Evolutionary conservation across 495 filamentous ascomycete species (phyloP), one percentile per base, ranked within the genome.

Genomic region (Penicillium angulare): DNA sequence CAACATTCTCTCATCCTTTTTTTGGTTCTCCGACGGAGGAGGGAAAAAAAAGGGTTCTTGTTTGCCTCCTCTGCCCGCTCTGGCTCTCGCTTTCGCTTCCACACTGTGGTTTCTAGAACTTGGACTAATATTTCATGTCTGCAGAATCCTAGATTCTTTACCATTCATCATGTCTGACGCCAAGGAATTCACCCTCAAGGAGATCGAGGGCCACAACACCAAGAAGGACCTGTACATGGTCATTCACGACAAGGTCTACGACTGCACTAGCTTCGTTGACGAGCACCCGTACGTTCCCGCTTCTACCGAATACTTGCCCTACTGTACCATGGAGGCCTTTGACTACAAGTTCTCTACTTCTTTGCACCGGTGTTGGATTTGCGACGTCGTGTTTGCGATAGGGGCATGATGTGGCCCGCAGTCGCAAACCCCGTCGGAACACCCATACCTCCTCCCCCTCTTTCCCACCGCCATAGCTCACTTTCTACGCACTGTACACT

Each of bases 191-290:
- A 96, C 92, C 48, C 90, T 88, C 75, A 74, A 84, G 58, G 90
- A 97, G 60, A 83, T 97, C 67, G 78, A 87, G 52, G 81, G 79
- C 65, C 95, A 99, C 79, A 88, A 84, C 74, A 85, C 83, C 65
- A 97, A 97, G 86, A 97, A 97, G 83, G 90, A 97, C 66, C 79
- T 96, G 40, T 95, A 81, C 75, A 57, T 97, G 55, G 86, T 97
- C 49, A 80, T 97, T 62, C 90, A 97, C 78, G 92, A 97, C 72
- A 92, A 95, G 77, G 86, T 99, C 72, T 99, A 97, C 82, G 85
- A 96, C 67, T 68, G 78, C 59, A 79, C 81, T 55, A 88, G 81
- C 65, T 99, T 99, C 75, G 79, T 97, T 49, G 92, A 97, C 68
- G 95, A 99, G 84, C 95, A 99, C 76, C 95, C 95, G 92, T 98